Conservation (phyloP, 2,329 filamentous ascomycete genomes). For the Neonectria ditissima region DNA sequence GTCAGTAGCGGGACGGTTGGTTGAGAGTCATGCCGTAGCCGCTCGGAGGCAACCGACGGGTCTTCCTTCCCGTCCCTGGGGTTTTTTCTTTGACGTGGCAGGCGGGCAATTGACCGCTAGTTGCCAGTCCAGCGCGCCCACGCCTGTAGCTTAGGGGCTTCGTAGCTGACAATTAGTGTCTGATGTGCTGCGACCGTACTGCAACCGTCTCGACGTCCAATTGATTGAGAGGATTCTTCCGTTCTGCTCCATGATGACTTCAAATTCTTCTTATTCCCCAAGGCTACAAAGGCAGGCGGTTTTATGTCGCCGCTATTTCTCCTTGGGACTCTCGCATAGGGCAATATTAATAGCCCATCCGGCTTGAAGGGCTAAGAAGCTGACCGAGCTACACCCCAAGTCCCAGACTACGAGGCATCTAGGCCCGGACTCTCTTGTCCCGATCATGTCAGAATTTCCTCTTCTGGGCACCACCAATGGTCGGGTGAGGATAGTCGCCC, state of each 20-base stretch:
- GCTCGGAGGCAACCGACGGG: conserved; percentile 37
- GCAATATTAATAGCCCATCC: background rate
- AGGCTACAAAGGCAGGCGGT: too few relatives aligned
- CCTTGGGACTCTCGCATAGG: background rate
- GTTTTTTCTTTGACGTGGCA: conserved; percentile 33
- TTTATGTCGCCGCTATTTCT: background rate
- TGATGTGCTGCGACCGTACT: conserved; percentile 9
- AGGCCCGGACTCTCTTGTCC: background rate
- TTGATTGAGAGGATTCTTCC: conserved; percentile 1
- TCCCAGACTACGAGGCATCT: too few relatives aligned
- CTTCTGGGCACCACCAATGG: conserved; percentile 32
- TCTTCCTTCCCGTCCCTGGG: conserved; percentile 24
- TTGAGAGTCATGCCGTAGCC: conserved; percentile 36
- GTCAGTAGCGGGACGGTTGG: conserved; percentile 23
- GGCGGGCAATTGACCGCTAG: conserved; percentile 24
- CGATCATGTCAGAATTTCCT: background rate
- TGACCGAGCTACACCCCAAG: background rate
- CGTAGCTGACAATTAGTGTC: conserved; percentile 14
- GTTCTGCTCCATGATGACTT: conserved; percentile 9
- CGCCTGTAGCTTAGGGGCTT: conserved; percentile 3
- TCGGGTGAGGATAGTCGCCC: conserved; percentile 33
- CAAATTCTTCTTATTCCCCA: background rate
- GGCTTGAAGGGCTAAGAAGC: background rate
- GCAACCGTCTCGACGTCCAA: conserved; percentile 14
- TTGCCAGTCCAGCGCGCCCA: conserved; percentile 9